Evolutionary conservation across 352 stramenopile species (phyloP).

Genomic region (Pythium apleroticum): DNA sequence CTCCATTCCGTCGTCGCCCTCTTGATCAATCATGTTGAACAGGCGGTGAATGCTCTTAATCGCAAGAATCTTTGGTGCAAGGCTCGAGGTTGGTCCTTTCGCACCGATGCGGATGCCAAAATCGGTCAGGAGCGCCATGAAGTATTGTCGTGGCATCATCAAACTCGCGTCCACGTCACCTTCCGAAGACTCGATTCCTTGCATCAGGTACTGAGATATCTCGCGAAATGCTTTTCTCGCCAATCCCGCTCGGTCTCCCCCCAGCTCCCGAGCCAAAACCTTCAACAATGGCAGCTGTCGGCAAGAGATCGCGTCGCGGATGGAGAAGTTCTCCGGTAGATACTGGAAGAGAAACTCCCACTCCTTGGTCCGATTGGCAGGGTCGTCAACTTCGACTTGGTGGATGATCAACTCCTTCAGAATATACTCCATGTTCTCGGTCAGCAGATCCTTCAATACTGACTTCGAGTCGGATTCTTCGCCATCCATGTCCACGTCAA

Average conservation of each 20-base stretch:
- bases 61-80: conserved; percentile 48
- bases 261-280: conserved; percentile 36
- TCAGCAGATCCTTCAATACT: conserved; percentile 19
- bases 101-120: conserved; percentile 62
- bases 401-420: conserved; percentile 43
- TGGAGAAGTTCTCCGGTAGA: conserved; percentile 32
- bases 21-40: conserved; percentile 55
- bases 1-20: conserved; percentile 29
- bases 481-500: conserved; percentile 30
- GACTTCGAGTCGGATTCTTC: conserved; percentile 13
- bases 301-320: conserved; percentile 38
- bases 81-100: conserved; percentile 32
- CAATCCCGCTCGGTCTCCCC: conserved; percentile 29
- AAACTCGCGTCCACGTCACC: conserved; percentile 27
- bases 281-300: conserved; percentile 35
- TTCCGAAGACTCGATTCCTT: conserved; percentile 23
- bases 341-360: conserved; percentile 46
- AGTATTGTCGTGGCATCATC: conserved; percentile 74
- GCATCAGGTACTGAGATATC: conserved; percentile 35
- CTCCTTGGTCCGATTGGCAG: conserved; percentile 31
- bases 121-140: conserved; percentile 83
- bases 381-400: conserved; percentile 35
- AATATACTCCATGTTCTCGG: conserved; percentile 31
- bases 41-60: conserved; percentile 78
- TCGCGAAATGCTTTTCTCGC: conserved; percentile 39